Percentiles rank a stretch among this genome's conserved stretches.
Evolutionary conservation across 495 filamentous ascomycete species (phyloP).

Genomic region (Parmelia sp.): DNA sequence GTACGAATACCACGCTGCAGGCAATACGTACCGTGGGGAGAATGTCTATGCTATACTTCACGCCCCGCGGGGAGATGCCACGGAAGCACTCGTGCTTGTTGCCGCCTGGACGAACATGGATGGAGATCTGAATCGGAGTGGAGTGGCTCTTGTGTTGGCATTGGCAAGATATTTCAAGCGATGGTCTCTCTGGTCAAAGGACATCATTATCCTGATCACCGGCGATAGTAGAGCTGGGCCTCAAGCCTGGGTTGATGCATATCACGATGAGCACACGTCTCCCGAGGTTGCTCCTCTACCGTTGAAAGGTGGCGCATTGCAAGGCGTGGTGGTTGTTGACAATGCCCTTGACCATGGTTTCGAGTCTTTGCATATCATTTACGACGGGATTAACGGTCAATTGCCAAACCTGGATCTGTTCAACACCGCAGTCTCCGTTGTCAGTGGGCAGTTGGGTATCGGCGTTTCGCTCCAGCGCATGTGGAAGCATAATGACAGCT

Average conservation of each 20-base stretch:
- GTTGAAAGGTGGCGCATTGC: slow-evolving; percentile 85
- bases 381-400: slow-evolving; percentile 95
- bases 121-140: slow-evolving; percentile 73
- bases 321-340: slow-evolving; percentile 90
- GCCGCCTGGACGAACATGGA: slow-evolving; percentile 83
- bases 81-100: slow-evolving; percentile 89
- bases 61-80: slow-evolving; percentile 93
- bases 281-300: slow-evolving; percentile 66
- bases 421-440: slow-evolving; percentile 86
- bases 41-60: slow-evolving; percentile 95
- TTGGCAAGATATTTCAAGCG: slow-evolving; percentile 90
- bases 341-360: slow-evolving; percentile 80
- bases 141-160: slow-evolving; percentile 76
- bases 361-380: slow-evolving; percentile 79
- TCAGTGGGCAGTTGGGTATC: slow-evolving; percentile 89
- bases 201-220: slow-evolving; percentile 88
- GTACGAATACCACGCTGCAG: slow-evolving; percentile 71
- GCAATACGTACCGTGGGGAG: slow-evolving; percentile 68
- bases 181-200: slow-evolving; percentile 99
- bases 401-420: slow-evolving; percentile 92
- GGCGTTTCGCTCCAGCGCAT: slow-evolving; percentile 76
- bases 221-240: slow-evolving; percentile 84
- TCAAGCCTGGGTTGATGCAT: slow-evolving; percentile 96
- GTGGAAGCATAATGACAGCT: slow-evolving; percentile 75
- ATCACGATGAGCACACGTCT: slow-evolving; percentile 77